Percentiles rank a stretch among this genome's conserved stretches.
Conservation (phyloP, 805 yeast species). For the Saturnispora gosingensis region DNA sequence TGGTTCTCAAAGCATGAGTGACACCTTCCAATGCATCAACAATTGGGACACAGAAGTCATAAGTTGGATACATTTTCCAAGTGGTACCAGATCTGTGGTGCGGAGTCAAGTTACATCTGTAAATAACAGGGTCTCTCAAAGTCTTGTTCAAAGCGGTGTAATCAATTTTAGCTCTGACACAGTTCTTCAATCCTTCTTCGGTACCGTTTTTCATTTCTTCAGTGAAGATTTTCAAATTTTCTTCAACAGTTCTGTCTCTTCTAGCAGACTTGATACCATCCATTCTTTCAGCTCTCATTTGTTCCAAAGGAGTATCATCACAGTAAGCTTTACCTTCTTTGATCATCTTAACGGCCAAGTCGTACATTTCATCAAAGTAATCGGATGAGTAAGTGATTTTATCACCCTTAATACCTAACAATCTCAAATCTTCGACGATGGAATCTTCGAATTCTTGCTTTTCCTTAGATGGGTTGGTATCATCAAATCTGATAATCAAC, state of each 20-base stretch:
- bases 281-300: slow-evolving; percentile 98
- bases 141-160: slow-evolving; percentile 88
- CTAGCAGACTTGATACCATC: slow-evolving; percentile 90
- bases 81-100: slow-evolving; percentile 90
- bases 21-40: slow-evolving; percentile 96
- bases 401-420: slow-evolving; percentile 92
- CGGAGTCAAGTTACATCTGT: slow-evolving; percentile 95
- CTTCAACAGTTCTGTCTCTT: slow-evolving; percentile 90
- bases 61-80: slow-evolving; percentile 98
- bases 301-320: slow-evolving; percentile 90
- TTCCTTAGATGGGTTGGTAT: slow-evolving; percentile 96
- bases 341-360: slow-evolving; percentile 74
- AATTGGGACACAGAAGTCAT: slow-evolving; percentile 97
- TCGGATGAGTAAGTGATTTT: slow-evolving; percentile 81
- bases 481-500: slow-evolving; percentile 93
- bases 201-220: slow-evolving; percentile 93
- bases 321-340: slow-evolving; percentile 95
- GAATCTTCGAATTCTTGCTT: slow-evolving; percentile 90
- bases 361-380: slow-evolving; percentile 88
- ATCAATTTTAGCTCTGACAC: slow-evolving; percentile 95
- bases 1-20: slow-evolving; percentile 95
- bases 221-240: slow-evolving; percentile 75
- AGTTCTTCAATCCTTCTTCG: slow-evolving; percentile 83
- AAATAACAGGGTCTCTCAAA: slow-evolving; percentile 94
- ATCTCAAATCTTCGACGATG: slow-evolving; percentile 81